Percentiles rank a stretch among this genome's conserved stretches.
phyloP scores from a whole-genome alignment of 768 basidiomycete genomes.

The Wakefieldia striispora region DNA sequence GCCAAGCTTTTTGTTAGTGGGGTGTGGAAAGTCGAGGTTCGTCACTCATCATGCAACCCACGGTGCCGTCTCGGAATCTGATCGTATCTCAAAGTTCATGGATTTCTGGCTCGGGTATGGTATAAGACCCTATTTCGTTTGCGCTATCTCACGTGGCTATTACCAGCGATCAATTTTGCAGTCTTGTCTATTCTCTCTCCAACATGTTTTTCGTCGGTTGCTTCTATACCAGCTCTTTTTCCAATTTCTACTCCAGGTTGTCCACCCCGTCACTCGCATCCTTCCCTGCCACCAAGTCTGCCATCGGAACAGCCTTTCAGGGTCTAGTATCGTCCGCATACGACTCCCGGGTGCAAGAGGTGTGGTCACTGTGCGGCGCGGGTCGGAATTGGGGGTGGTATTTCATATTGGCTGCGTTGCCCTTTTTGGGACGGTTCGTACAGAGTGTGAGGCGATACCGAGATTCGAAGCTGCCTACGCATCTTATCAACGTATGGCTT shows the following conservation, averaged over 20 bases:
- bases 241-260: neutral
- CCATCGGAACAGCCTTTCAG: neutral
- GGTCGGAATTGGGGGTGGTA: conserved; percentile 56
- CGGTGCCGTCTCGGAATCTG: neutral
- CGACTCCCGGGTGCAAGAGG: conserved; percentile 38
- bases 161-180: conserved; percentile 75
- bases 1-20: no score
- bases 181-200: conserved; percentile 68
- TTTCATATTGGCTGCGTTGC: conserved; percentile 58
- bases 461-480: conserved; percentile 70
- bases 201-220: conserved; percentile 74
- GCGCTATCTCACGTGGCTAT: neutral
- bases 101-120: conserved; percentile 87
- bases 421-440: conserved; percentile 71
- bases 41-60: neutral
- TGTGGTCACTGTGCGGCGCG: conserved; percentile 41
- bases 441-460: conserved; percentile 86
- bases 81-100: conserved; percentile 48
- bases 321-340: conserved; percentile 8
- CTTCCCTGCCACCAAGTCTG: neutral
- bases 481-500: conserved; percentile 77
- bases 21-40: conserved; percentile 62
- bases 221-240: conserved; percentile 45
- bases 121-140: neutral
- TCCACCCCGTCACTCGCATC: neutral